Base-by-base conservation (phyloP, 768 basidiomycete species). In the Leucocoprinus sp. region DNA sequence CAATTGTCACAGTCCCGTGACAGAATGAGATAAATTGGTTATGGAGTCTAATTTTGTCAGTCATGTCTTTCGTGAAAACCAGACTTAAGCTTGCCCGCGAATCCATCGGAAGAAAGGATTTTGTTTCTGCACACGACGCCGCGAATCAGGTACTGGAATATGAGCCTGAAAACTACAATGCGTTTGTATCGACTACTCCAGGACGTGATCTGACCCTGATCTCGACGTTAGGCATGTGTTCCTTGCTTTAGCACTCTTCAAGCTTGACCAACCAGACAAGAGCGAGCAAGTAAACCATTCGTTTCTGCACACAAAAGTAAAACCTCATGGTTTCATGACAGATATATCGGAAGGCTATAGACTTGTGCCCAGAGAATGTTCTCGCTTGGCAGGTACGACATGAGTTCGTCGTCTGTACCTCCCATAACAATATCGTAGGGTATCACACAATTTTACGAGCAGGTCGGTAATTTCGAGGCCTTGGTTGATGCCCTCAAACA, bases 121-220 rank as follows among this genome's bases (percentile, higher is more conserved):
- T 76, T 54, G 59, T 66, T 3, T 64, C 63, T 15, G 92, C 89
- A 8, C 77, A 74, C 49, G 74, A 82, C 52, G 74, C 80, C n/a
- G 78, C 83, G 6, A 59, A 67, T 34, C 73, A 79, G 51, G 80
- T 82, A 7, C 64, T 90, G 14, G 79, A 82, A 28, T 80, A 78
- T 52, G 93, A 96, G 46, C 73, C 82, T 1, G 75, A 78, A 34
- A 92, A 91, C 56, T 95, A 95, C 58, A 81, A 85, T 56, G 93
- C 88, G 91, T 93, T 60, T 56, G 84, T 73, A 35, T 37, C 22
- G 34, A 27, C 48, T 26, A 35, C 22, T 21, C 41, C 12, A 14
- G 23, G 11, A 14, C 19, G 22, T 38, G 15, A 8, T 28, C 5
- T 15, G 9, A 24, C 27, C 18, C n/a, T 23, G 21, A 24, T 2